Base-by-base conservation (phyloP, 2,329 filamentous ascomycete species). In the Penicillium italicum region DNA sequence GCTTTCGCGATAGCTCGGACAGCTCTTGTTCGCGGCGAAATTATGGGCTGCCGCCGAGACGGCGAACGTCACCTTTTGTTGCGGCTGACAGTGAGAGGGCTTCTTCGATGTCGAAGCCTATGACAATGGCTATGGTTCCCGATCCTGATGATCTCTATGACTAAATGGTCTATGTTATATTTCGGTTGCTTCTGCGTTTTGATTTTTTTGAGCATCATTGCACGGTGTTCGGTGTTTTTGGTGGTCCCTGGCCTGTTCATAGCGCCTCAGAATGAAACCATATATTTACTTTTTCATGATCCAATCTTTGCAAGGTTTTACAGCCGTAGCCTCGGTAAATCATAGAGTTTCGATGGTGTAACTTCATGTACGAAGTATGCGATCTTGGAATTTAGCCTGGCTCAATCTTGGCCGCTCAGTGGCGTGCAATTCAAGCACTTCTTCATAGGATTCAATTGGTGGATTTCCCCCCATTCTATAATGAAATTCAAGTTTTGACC, bases 71-170 rank as follows among this genome's bases (percentile, higher is more conserved):
- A 16, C 56, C 58, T 12, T 63, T 58, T 59, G 52, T 61, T 20
- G 43, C 53, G 11, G 55, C 55, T 9, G 66, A 68, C 50, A 66
- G 62, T 45, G 68, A 61, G 33, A 52, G 62, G 41, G 53, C 53
- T 33, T 69, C 63, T 18, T 11, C 30, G 22, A 10, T 44, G 14
- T 60, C 62, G 34, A 65, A 57, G 45, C 57, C 64, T 11, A 57
- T 73, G 65, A 73, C 72, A 37, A 58, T 68, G 51, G 62, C 66
- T 0, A 74, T 74, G 72, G 72, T 74, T 6, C 69, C 71, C 22
- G 67, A 72, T 52, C 59, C 67, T 11, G 72, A 74, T 10, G 71
- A 74, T 36, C 62, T 74, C 22, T 74, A 71, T 55, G 67, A 67
- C 49, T 74, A 50, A 62, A 48, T 31, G 47, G 9, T 41, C 30